phyloP scores from a whole-genome alignment of 108 stramenopile genomes.

The Hondaea fermentalgiana region DNA sequence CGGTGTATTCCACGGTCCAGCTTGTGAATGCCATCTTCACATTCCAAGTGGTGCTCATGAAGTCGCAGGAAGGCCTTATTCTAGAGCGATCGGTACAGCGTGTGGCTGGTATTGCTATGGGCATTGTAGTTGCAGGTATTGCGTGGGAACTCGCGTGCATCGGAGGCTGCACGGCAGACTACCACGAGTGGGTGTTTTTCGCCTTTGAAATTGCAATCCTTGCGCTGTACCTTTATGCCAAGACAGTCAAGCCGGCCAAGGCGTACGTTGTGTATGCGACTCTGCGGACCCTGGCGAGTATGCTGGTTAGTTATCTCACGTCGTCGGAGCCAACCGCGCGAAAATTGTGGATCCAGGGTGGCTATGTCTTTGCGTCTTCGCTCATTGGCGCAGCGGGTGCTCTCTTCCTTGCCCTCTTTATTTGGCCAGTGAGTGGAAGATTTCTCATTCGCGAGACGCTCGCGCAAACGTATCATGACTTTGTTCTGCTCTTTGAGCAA shows the following conservation, averaged over 20 bases:
- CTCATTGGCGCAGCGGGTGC: neutral
- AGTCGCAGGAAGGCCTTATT: neutral
- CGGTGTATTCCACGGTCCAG: neutral
- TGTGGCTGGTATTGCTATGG: neutral
- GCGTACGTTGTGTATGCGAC: neutral
- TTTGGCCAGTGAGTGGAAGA: neutral
- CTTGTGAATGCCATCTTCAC: neutral
- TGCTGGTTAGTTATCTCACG: neutral
- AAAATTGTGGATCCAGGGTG: neutral
- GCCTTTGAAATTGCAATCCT: neutral
- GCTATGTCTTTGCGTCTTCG: neutral
- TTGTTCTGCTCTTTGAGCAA: neutral
- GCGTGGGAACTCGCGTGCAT: neutral
- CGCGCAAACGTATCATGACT: neutral
- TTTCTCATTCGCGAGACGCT: neutral
- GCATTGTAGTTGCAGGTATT: neutral
- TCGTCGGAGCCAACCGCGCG: neutral
- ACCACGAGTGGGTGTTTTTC: neutral
- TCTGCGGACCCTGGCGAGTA: neutral
- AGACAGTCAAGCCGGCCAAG: neutral
- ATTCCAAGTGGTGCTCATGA: neutral
- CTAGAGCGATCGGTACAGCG: neutral
- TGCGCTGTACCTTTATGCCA: neutral
- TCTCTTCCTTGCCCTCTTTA: neutral
- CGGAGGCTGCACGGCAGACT: neutral